These are phyloP conservation scores for Diaporthe amygdali DNA, from an alignment of 2,329 filamentous ascomycete genomes.

Conservation along the genomic window DNA sequence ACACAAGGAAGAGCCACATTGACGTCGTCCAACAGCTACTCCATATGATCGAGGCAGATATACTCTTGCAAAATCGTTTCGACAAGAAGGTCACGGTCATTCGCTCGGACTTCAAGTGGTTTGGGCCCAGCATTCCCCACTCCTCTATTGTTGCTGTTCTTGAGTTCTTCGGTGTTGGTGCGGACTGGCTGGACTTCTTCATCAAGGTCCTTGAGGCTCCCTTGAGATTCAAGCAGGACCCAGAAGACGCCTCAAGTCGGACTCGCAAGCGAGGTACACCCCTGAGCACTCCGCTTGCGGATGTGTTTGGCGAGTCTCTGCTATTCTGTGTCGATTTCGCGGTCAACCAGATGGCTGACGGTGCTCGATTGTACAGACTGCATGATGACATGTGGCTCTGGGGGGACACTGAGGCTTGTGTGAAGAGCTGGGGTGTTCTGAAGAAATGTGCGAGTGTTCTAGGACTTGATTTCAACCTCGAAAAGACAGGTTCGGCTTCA, in stretches of 20 bases:
- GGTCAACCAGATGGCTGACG: constrained; percentile 59
- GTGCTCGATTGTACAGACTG: constrained; percentile 59
- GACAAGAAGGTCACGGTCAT: constrained; percentile 57
- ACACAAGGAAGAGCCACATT: constrained; percentile 46
- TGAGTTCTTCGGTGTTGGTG: constrained; percentile 58
- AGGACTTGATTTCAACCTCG: constrained; percentile 59
- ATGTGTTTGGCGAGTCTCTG: constrained; percentile 60
- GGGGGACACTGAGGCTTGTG: constrained; percentile 53
- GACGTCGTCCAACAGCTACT: constrained; percentile 61
- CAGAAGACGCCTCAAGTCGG: constrained; percentile 43
- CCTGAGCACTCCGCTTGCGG: constrained; percentile 59
- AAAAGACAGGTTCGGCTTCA: constrained; percentile 60
- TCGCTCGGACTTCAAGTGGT: constrained; percentile 63
- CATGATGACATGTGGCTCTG: constrained; percentile 72
- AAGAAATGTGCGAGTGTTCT: constrained; percentile 54
- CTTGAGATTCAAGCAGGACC: constrained; percentile 56
- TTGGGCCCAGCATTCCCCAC: constrained; percentile 61
- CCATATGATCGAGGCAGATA: constrained; percentile 60
- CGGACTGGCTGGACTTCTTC: constrained; percentile 61
- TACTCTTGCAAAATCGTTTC: constrained; percentile 53
- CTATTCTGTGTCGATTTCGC: constrained; percentile 68
- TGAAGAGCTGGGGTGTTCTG: constrained; percentile 58
- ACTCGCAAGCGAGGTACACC: constrained; percentile 59
- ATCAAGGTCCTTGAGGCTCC: constrained; percentile 56
- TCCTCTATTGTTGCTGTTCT: constrained; percentile 58